Evolutionary conservation across 441 rosid genomes (phyloP).

Genomic region (Adansonia madagascariensis): DNA sequence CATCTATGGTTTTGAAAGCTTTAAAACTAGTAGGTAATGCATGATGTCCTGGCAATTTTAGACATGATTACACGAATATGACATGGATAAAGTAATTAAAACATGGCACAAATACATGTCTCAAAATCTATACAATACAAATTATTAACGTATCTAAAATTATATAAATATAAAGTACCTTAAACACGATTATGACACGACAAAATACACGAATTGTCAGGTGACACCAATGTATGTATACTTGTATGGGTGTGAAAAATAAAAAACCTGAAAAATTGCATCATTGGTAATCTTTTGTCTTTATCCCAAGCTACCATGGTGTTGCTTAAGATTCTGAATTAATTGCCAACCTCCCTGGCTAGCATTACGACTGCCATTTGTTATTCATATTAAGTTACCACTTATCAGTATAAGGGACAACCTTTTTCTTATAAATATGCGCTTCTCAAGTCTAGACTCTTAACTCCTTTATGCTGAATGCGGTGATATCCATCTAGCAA

Average conservation of each 20-base stretch:
- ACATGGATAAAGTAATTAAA: too few species aligned
- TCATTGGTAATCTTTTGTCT: not conserved
- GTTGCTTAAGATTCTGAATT: not conserved
- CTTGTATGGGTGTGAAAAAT: constrained; percentile 12
- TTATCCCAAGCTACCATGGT: not conserved
- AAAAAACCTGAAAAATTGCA: constrained; percentile 1
- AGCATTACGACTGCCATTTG: not conserved
- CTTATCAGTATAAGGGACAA: constrained; percentile 8
- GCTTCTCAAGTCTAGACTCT: constrained; percentile 5
- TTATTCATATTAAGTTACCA: constrained; percentile 7
- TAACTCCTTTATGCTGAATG: not conserved
- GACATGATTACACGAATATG: too few species aligned
- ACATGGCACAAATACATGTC: too few species aligned
- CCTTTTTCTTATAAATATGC: not conserved
- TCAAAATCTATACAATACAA: too few species aligned
- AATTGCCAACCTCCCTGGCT: constrained; percentile 1
- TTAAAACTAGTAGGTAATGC: constrained; percentile 74
- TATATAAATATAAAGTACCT: too few species aligned
- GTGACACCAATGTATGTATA: not conserved
- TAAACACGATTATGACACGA: too few species aligned
- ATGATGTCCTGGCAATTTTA: not conserved
- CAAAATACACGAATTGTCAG: too few species aligned
- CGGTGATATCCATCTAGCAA: constrained; percentile 4
- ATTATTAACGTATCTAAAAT: too few species aligned
- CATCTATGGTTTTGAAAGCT: constrained; percentile 97